These are phyloP conservation scores for Akanthomyces uredinophilus DNA, from an alignment of 2,329 filamentous ascomycete genomes.

Conservation along the genomic window DNA sequence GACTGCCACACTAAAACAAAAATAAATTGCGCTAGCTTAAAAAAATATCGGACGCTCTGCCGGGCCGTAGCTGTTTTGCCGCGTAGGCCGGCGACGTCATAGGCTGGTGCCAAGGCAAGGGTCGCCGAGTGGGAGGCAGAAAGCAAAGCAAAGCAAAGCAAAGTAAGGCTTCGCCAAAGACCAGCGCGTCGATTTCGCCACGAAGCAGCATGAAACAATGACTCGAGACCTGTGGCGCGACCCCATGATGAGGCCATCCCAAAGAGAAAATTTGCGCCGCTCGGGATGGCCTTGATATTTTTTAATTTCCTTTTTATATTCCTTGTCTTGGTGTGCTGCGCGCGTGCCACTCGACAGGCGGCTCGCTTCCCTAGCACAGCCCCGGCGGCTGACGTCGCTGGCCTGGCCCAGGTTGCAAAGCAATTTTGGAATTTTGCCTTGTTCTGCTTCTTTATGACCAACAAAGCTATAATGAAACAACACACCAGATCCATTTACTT, in stretches of 20 bases:
- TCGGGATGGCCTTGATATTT: neutral
- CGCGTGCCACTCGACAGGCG: neutral
- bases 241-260: neutral
- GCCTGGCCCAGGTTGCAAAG: neutral
- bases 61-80: neutral
- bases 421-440: neutral
- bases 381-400: constrained; percentile 13
- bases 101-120: neutral
- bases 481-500: neutral
- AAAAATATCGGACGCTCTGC: neutral
- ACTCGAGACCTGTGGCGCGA: neutral
- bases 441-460: neutral
- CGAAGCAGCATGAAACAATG: neutral
- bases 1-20: neutral
- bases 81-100: constrained; percentile 10
- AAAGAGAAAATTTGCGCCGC: neutral
- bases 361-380: constrained; percentile 8
- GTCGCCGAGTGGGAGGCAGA: neutral
- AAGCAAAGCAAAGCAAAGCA: no score
- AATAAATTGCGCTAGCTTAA: neutral
- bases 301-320: neutral
- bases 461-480: neutral
- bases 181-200: neutral
- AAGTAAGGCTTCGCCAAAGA: no score
- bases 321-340: neutral